phyloP scores from a whole-genome alignment of 2,329 filamentous ascomycete species.

The Chaetomiaceae sp. region DNA sequence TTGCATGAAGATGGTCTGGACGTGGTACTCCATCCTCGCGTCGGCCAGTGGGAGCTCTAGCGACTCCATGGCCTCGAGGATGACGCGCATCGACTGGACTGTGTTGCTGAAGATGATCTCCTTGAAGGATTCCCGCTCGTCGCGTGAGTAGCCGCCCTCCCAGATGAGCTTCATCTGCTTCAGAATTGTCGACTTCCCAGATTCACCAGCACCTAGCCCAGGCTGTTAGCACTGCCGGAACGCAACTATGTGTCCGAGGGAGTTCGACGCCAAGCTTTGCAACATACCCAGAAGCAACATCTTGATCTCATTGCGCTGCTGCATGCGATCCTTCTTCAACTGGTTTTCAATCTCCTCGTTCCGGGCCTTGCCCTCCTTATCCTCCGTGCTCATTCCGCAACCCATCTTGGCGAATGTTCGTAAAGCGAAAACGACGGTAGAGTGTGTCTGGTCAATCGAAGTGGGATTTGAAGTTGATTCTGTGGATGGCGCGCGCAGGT shows the following conservation, averaged over 20 bases:
- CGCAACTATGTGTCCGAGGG: background rate
- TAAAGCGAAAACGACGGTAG: constrained; percentile 12
- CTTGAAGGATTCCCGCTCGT: constrained; percentile 66
- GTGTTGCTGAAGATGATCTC: constrained; percentile 68
- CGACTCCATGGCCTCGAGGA: constrained; percentile 63
- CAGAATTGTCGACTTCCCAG: constrained; percentile 87
- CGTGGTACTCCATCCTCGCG: constrained; percentile 90
- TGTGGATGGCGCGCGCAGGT: constrained; percentile 9
- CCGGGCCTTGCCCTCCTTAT: constrained; percentile 99
- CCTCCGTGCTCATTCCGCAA: constrained; percentile 99
- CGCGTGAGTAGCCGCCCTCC: constrained; percentile 96
- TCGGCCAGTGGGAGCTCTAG: constrained; percentile 79
- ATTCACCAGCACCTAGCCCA: constrained; percentile 83
- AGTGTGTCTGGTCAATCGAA: constrained; percentile 14
- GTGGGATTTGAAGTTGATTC: constrained; percentile 6
- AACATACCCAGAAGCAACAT: constrained; percentile 92
- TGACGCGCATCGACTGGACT: constrained; percentile 63
- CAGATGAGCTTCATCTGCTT: constrained; percentile 99
- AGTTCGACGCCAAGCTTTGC: constrained; percentile 2
- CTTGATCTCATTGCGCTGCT: constrained; percentile 99
- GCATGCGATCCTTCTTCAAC: constrained; percentile 96
- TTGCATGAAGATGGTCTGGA: constrained; percentile 98
- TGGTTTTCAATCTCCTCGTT: constrained; percentile 99
- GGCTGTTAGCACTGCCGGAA: constrained; percentile 8
- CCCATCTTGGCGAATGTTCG: constrained; percentile 69